Evolutionary conservation across 345 rosid genomes (phyloP).

Genomic region (Clarkia xantiana): DNA sequence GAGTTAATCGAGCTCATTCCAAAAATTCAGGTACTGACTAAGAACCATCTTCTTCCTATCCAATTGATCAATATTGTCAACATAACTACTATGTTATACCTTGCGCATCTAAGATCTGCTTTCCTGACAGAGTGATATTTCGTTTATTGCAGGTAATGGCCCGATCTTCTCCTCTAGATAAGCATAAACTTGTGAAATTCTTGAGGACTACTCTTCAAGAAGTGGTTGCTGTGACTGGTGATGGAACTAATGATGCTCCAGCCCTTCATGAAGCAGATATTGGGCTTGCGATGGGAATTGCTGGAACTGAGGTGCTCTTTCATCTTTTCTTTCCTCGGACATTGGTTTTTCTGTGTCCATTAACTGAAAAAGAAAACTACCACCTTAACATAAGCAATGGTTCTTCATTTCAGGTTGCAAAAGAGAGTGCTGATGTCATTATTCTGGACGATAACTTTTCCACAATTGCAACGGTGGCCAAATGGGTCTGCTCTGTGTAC

Average conservation of each 20-base stretch:
- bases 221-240: constrained; percentile 86
- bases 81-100: too few species aligned
- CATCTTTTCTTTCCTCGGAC: constrained; percentile 2
- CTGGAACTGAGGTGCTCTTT: constrained; percentile 61
- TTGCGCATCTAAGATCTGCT: too few species aligned
- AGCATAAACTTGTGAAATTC: constrained; percentile 70
- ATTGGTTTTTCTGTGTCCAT: neutral
- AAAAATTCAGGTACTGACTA: constrained; percentile 72
- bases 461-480: constrained; percentile 71
- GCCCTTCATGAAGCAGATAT: too few species aligned
- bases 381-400: neutral
- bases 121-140: neutral
- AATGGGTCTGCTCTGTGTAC: constrained; percentile 85
- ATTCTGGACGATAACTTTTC: constrained; percentile 79
- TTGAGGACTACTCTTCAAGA: constrained; percentile 46
- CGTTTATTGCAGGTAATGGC: constrained; percentile 59
- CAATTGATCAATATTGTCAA: neutral
- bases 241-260: constrained; percentile 88
- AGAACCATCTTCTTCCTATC: neutral
- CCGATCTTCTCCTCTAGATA: constrained; percentile 75
- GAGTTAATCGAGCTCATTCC: constrained; percentile 60
- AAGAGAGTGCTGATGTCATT: constrained; percentile 83
- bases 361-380: neutral
- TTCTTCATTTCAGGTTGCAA: constrained; percentile 43
- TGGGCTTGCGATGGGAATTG: constrained; percentile 85